phyloP scores from a whole-genome alignment of 768 basidiomycete species.

The Lactarius tabidus region DNA sequence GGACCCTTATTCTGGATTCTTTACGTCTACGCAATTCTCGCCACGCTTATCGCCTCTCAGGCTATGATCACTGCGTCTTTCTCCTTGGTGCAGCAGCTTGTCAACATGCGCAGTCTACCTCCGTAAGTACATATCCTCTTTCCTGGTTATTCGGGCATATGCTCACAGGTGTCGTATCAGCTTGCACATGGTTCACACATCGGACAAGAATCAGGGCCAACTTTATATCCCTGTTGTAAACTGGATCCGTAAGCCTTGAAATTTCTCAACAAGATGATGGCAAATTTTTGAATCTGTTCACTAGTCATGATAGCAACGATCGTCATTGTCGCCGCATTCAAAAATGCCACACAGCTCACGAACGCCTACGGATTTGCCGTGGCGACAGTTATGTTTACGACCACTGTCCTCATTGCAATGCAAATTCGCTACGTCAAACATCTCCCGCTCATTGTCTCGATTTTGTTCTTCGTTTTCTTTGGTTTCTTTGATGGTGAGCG shows the following conservation, averaged over 20 bases:
- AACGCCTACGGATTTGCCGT: constrained; percentile 64
- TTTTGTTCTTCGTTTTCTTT: constrained; percentile 49
- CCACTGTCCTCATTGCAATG: constrained; percentile 50
- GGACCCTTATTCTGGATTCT: constrained; percentile 62
- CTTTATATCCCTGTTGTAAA: constrained; percentile 64
- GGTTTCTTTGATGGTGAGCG: constrained; percentile 57
- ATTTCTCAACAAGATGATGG: background rate
- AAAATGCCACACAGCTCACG: constrained; percentile 48
- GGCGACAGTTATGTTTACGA: constrained; percentile 62
- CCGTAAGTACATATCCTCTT: constrained; percentile 31
- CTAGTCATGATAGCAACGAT: constrained; percentile 49
- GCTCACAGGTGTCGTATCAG: constrained; percentile 23
- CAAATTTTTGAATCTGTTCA: background rate
- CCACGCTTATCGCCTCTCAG: constrained; percentile 63
- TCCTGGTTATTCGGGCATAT: background rate
- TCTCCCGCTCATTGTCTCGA: constrained; percentile 39
- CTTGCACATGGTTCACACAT: constrained; percentile 56
- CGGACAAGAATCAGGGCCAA: constrained; percentile 56
- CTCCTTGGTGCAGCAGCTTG: constrained; percentile 58
- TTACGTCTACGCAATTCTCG: constrained; percentile 59
- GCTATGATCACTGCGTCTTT: constrained; percentile 69
- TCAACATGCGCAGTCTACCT: constrained; percentile 56
- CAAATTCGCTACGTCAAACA: constrained; percentile 57
- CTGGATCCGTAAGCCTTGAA: constrained; percentile 39
- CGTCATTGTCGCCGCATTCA: constrained; percentile 54